Evolutionary conservation across 306 rosid genomes (phyloP).

Genomic region (Corylus americana): DNA sequence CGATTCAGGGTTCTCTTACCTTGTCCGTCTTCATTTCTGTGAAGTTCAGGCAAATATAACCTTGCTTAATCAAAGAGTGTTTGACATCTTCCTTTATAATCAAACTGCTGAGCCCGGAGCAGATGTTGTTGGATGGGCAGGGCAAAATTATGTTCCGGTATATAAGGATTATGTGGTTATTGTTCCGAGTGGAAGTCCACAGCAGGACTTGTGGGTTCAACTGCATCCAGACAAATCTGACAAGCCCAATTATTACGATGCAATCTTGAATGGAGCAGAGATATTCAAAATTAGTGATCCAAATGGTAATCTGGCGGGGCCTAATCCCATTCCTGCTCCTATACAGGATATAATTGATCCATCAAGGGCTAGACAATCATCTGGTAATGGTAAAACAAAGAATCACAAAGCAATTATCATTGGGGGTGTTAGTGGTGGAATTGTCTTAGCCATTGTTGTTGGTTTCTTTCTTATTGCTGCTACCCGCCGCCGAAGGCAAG

Average conservation of each 20-base stretch:
- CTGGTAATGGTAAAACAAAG: slow-evolving; percentile 48
- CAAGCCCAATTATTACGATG: slow-evolving; percentile 42
- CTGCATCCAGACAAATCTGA: slow-evolving; percentile 50
- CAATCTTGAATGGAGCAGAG: slow-evolving; percentile 86
- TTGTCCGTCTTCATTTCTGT: slow-evolving; percentile 92
- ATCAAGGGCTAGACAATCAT: slow-evolving; percentile 42
- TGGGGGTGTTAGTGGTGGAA: slow-evolving; percentile 73
- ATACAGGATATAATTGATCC: slow-evolving; percentile 52
- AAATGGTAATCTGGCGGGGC: slow-evolving; percentile 70
- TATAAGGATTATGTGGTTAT: slow-evolving; percentile 59
- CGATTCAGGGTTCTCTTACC: slow-evolving; percentile 76
- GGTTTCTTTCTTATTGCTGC: slow-evolving; percentile 55
- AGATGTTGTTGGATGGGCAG: slow-evolving; percentile 56
- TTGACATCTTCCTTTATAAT: slow-evolving; percentile 60
- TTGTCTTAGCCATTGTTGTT: slow-evolving; percentile 48
- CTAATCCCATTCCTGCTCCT: slow-evolving; percentile 69
- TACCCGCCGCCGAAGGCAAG: slow-evolving; percentile 44
- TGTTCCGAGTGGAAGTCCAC: slow-evolving; percentile 65
- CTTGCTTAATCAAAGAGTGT: slow-evolving; percentile 56
- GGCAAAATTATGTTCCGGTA: slow-evolving; percentile 44
- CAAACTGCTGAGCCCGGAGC: slow-evolving; percentile 54
- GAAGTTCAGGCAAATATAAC: slow-evolving; percentile 52
- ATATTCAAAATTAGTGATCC: slow-evolving; percentile 69
- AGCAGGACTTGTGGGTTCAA: slow-evolving; percentile 70
- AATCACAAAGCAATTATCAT: slow-evolving; percentile 61